Percentiles rank a stretch among this genome's conserved stretches.
These are phyloP conservation scores for Mortierella alpina DNA, from an alignment of 192 early-diverging fungal genomes.

Conservation along the genomic window DNA sequence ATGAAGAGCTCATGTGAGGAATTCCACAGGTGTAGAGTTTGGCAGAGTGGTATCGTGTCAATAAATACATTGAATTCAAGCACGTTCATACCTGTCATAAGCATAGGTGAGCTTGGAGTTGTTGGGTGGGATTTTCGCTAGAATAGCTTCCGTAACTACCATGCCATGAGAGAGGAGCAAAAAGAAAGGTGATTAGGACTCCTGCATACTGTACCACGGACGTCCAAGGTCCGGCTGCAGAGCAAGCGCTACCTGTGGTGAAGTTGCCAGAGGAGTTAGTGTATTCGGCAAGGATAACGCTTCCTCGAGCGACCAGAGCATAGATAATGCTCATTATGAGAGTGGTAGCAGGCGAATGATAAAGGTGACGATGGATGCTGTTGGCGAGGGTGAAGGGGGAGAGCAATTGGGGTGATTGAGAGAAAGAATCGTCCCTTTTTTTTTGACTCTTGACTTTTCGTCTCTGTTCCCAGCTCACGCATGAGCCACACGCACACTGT, in stretches of 20 bases:
- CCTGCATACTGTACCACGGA: neutral
- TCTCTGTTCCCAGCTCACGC: no score
- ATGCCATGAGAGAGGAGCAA: no score
- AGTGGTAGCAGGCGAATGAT: neutral
- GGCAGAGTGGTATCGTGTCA: neutral
- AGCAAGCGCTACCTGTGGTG: conserved; percentile 60
- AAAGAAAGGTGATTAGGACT: neutral
- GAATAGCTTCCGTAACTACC: conserved; percentile 83
- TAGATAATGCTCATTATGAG: conserved; percentile 78
- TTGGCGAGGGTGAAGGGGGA: conserved; percentile 1
- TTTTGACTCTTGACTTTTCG: no score
- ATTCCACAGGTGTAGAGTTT: neutral
- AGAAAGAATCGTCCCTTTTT: no score
- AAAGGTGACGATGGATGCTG: neutral
- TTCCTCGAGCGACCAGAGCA: conserved; percentile 81
- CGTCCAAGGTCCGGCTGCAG: neutral
- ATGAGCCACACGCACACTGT: no score
- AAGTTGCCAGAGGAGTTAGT: conserved; percentile 88
- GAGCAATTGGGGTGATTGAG: neutral
- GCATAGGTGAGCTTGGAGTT: conserved; percentile 94
- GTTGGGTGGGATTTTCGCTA: conserved; percentile 90
- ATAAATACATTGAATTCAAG: neutral
- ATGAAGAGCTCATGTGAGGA: neutral
- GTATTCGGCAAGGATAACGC: conserved; percentile 85
- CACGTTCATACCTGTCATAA: conserved; percentile 78